Base-by-base conservation (phyloP, 1,284 basidiomycete species). In the Cryptococcus wingfieldii region DNA sequence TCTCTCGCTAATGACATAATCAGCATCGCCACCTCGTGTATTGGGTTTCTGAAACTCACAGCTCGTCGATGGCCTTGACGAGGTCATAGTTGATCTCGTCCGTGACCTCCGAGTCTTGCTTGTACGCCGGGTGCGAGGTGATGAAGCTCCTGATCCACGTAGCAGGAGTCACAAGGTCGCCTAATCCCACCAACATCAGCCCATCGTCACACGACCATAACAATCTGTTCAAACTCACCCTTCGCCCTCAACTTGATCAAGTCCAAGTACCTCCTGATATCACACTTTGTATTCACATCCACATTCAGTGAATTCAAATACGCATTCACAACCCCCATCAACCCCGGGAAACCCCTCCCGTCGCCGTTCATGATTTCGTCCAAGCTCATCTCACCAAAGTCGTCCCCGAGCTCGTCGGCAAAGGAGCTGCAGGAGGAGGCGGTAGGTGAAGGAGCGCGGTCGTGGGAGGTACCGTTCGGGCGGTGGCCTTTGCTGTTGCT, bases 71-170 rank as follows among this genome's bases (percentile, higher is more conserved):
- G 7, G 90, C 88, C 50, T 86, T 82, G 73, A 97, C 82, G 42
- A 98, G 82, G 76, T 98, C 96, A 72, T 94, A 96, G 71, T 95
- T 97, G 72, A 98, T 91, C 77, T 89, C 86, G 69, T 91, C 84
- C 50, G 81, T 87, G 25, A 99, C 89, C 38, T 89, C 86, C 43
- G 92, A 96, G 77, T 98, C 93, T 51, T 84, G 82, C 76, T 89
- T 88, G 80, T 99, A 99, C 19, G 80, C 83, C 4, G 93, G 90
- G 76, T 99, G 96, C 1, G 84, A 82, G 19, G 85, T 84, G 47
- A 99, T 88, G 75, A 96, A 98, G 47, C 89, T 81, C 28, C 96
- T 84, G 55, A 97, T 93, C 91, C 91, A 99, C 8, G 85, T 85
- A 2, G 96, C 96, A 1, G 90, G 84, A 0, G 96, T 98, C 68